phyloP scores from a whole-genome alignment of 148 eudicot species.

The Rhododendron griersonianum region DNA sequence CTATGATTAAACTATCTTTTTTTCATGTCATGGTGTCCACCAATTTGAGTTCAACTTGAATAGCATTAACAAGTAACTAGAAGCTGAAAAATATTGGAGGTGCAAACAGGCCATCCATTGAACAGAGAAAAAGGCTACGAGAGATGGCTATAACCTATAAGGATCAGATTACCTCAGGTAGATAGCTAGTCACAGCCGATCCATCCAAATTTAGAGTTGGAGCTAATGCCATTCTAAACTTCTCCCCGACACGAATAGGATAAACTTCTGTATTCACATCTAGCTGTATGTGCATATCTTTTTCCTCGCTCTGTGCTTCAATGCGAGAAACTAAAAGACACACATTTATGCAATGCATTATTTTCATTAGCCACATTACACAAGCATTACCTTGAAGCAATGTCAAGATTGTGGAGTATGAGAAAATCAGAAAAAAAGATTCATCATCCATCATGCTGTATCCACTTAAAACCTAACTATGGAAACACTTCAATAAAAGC shows the following conservation, averaged over 20 bases:
- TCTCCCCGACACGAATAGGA: conserved; percentile 66
- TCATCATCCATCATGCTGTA: background rate
- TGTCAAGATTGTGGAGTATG: background rate
- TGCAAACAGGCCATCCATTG: background rate
- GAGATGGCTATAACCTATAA: background rate
- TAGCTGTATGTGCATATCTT: conserved; percentile 64
- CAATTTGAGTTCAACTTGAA: background rate
- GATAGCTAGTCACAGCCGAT: conserved; percentile 77
- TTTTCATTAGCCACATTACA: background rate
- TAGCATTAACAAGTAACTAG: background rate
- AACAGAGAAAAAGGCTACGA: background rate
- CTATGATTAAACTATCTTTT: background rate
- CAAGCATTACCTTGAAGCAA: background rate
- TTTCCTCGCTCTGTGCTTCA: conserved; percentile 80
- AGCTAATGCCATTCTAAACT: conserved; percentile 74
- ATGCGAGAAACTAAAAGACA: conserved; percentile 59
- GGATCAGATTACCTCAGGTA: conserved; percentile 51
- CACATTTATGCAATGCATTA: background rate
- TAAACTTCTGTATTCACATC: conserved; percentile 82
- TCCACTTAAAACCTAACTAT: background rate
- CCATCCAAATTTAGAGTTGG: conserved; percentile 84
- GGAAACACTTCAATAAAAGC: background rate
- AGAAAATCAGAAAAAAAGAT: background rate
- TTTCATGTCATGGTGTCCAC: background rate
- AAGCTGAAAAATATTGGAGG: background rate